A percentile compares a stretch with the other conserved stretches of the same genome.
These are phyloP conservation scores for Didymella keratinophila DNA, from an alignment of 2,329 filamentous ascomycete genomes.

Conservation along the genomic window DNA sequence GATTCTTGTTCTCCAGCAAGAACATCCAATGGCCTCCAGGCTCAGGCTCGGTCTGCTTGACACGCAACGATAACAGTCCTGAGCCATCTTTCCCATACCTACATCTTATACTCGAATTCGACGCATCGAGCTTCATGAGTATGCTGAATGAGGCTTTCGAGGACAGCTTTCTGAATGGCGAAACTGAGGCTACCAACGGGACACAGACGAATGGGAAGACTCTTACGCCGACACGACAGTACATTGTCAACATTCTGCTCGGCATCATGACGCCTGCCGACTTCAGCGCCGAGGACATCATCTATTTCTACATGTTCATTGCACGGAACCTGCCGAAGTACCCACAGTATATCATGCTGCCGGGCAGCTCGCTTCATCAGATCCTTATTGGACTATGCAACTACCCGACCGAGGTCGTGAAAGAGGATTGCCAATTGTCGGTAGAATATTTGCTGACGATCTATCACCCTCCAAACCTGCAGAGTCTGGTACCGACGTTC, in stretches of 20 bases:
- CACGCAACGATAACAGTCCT: constrained; percentile 60
- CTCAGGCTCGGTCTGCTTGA: constrained; percentile 67
- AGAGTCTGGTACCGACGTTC: constrained; percentile 78
- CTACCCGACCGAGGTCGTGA: constrained; percentile 80
- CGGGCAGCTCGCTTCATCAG: constrained; percentile 82
- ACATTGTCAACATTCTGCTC: constrained; percentile 86
- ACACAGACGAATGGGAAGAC: constrained; percentile 60
- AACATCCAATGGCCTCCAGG: constrained; percentile 77
- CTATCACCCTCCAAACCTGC: constrained; percentile 86
- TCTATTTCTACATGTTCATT: constrained; percentile 99
- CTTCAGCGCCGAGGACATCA: constrained; percentile 81
- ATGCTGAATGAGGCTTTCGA: constrained; percentile 97
- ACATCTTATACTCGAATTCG: constrained; percentile 82
- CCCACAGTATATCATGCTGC: constrained; percentile 90
- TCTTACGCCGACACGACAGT: constrained; percentile 78
- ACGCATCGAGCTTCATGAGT: constrained; percentile 91
- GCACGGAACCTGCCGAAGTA: constrained; percentile 96
- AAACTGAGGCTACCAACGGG: constrained; percentile 68
- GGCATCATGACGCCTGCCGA: constrained; percentile 84
- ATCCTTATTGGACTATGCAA: constrained; percentile 84
- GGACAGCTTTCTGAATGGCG: constrained; percentile 88
- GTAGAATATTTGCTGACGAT: constrained; percentile 93
- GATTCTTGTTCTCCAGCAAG: constrained; percentile 89
- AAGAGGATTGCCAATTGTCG: constrained; percentile 95
- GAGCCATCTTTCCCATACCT: constrained; percentile 87